Evolutionary conservation across 257 asterid genomes (phyloP).

Genomic region (Craterostigma plantagineum): DNA sequence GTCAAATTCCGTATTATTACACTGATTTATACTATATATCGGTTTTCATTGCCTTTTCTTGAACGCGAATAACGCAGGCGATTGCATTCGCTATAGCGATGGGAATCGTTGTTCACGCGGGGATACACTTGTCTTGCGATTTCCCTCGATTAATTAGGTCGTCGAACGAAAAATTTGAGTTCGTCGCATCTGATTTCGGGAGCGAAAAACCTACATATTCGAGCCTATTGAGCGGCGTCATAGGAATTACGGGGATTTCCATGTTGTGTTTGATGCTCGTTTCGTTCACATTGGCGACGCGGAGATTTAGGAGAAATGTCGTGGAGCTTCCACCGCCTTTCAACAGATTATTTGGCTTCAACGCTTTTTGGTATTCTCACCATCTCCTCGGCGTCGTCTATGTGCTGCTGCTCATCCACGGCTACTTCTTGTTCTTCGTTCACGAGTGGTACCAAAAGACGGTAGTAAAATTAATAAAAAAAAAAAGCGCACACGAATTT

Average conservation of each 20-base stretch:
- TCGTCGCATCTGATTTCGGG: constrained; percentile 38
- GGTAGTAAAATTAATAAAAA: constrained; percentile 21
- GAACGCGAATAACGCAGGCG: constrained; percentile 43
- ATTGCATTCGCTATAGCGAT: constrained; percentile 73
- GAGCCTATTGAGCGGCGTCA: constrained; percentile 48
- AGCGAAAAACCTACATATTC: constrained; percentile 28
- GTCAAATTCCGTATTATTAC: constrained; percentile 19
- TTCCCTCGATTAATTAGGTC: constrained; percentile 61
- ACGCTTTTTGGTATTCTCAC: constrained; percentile 93
- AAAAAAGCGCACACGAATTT: neutral
- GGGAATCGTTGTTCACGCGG: constrained; percentile 85
- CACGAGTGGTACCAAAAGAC: constrained; percentile 64
- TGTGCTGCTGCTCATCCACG: constrained; percentile 60
- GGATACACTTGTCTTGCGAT: constrained; percentile 90
- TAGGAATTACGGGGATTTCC: constrained; percentile 72
- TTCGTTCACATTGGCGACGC: constrained; percentile 79
- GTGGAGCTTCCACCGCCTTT: constrained; percentile 74
- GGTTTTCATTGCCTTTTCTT: neutral
- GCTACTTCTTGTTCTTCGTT: constrained; percentile 58
- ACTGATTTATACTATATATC: no score
- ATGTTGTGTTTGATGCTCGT: constrained; percentile 60
- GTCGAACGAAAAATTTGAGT: constrained; percentile 17
- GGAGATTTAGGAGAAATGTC: constrained; percentile 70
- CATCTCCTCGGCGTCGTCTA: constrained; percentile 69
- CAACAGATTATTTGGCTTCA: constrained; percentile 82